Evolutionary conservation across 1,284 basidiomycete genomes (phyloP), one percentile per base, ranked within the genome.

Genomic region (Cutaneotrichosporon sp.): DNA sequence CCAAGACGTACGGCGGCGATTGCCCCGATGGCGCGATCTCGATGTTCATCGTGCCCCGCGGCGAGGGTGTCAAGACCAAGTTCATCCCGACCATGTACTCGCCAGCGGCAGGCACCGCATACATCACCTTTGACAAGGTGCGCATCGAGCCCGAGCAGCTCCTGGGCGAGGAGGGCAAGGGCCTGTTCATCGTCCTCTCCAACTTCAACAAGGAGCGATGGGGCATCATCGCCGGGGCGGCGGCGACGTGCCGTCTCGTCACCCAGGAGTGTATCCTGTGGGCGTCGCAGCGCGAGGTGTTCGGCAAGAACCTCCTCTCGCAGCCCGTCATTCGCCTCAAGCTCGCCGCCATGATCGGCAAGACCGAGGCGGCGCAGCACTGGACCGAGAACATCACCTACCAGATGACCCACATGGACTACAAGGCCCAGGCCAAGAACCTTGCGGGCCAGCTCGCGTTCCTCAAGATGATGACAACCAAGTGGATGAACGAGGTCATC

Each of bases 361-460:
- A 91, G 62, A 84, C 86, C 36, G 91, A 95, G 80, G 86, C 89
- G 0, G 87, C 86, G 59, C 93, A 97, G 74, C 86, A 85, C 52
- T 97, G 92, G 92, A 81, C 95, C 27, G 94, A 97, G 67, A 89
- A 86, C 72, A 82, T 95, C 65, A 95, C 92, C 0, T 87, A 89
- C 77, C 93, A 95, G 79, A 95, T 95, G 93, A 87, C 85, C 75
- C 87, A 93, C 70, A 93, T 93, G 77, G 71, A 79, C 71, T 77
- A 97, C 77, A 84, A 84, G 59, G 86, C 95, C 73, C 92, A 93
- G 80, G 77, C 82, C 24, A 59, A 69, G 22, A 69, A 77, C 57
- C 72, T 80, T 16, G 79, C 78, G 20, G 79, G 75, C 7, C 79
- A 79, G 62, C 76, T 80, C 54, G 74, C 75, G 9, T 79, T 80